These are phyloP conservation scores for Tolypocladium sp. DNA, from an alignment of 2,329 filamentous ascomycete species.

Conservation along the genomic window DNA sequence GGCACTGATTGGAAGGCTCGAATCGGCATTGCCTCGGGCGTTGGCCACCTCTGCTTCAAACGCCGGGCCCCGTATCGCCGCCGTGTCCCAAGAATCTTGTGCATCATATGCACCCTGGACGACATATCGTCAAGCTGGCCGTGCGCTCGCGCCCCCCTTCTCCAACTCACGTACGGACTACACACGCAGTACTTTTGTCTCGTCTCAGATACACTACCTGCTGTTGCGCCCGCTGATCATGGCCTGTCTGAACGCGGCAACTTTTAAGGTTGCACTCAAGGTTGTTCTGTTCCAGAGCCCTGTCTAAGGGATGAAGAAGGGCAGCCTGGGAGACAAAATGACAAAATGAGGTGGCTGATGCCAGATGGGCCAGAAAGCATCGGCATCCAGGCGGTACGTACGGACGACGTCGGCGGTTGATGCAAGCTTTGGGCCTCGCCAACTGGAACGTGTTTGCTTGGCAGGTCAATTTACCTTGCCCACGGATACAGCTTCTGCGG, in stretches of 20 bases:
- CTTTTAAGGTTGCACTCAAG: slow-evolving; percentile 12
- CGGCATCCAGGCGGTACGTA: not conserved
- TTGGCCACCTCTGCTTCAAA: not conserved
- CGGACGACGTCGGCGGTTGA: not conserved
- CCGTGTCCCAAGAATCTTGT: not conserved
- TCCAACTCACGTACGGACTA: not conserved
- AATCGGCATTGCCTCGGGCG: not conserved
- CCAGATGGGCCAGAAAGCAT: not conserved
- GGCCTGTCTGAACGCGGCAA: not conserved
- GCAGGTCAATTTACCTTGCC: not conserved
- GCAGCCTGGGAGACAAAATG: not conserved
- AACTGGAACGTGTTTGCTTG: not conserved
- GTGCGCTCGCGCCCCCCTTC: not conserved
- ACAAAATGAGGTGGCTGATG: not conserved
- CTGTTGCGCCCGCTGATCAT: not conserved
- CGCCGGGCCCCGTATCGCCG: not conserved
- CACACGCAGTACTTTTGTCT: not conserved
- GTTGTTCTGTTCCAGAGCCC: slow-evolving; percentile 9
- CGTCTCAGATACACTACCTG: not conserved
- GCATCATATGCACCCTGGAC: not conserved
- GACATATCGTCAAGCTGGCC: not conserved
- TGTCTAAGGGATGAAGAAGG: slow-evolving; percentile 3
- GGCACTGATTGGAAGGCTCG: not conserved
- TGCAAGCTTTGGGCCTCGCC: not conserved
- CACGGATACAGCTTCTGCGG: not conserved